A percentile compares a stretch with the other conserved stretches of the same genome.
Conservation (phyloP, 1,139 yeast species). For the Pichia sp. region DNA sequence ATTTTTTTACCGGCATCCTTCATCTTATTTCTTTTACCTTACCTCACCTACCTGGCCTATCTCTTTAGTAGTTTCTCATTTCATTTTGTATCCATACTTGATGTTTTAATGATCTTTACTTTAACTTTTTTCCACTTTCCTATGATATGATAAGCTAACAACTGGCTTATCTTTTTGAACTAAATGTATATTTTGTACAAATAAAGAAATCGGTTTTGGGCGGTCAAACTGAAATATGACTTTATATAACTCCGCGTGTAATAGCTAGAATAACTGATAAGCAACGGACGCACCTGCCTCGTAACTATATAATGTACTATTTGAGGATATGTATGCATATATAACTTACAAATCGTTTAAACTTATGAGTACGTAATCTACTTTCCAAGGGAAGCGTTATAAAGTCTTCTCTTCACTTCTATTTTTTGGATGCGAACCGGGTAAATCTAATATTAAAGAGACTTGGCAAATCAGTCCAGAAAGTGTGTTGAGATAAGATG, state of each 20-base stretch:
- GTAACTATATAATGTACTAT: no score
- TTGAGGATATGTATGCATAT: no score
- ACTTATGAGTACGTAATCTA: no score
- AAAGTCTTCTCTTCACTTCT: no score
- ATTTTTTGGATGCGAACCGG: no score
- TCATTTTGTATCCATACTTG: background rate
- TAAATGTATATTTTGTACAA: background rate
- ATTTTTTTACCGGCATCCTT: background rate
- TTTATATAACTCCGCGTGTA: no score
- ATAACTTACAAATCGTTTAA: no score
- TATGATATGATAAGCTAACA: background rate
- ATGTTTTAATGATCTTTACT: background rate
- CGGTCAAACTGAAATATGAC: no score
- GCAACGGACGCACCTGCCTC: background rate
- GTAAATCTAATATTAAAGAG: no score
- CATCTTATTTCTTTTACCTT: background rate
- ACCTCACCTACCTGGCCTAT: background rate
- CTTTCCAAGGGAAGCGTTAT: no score
- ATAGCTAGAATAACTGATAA: no score
- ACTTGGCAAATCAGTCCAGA: no score
- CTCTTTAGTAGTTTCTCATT: background rate
- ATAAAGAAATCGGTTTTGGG: background rate
- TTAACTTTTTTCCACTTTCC: background rate
- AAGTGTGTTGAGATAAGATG: background rate
- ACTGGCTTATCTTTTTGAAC: background rate